Percentiles rank a stretch among this genome's conserved stretches.
phyloP scores from a whole-genome alignment of 768 basidiomycete genomes.

The Lanmaoa pseudosensibilis region DNA sequence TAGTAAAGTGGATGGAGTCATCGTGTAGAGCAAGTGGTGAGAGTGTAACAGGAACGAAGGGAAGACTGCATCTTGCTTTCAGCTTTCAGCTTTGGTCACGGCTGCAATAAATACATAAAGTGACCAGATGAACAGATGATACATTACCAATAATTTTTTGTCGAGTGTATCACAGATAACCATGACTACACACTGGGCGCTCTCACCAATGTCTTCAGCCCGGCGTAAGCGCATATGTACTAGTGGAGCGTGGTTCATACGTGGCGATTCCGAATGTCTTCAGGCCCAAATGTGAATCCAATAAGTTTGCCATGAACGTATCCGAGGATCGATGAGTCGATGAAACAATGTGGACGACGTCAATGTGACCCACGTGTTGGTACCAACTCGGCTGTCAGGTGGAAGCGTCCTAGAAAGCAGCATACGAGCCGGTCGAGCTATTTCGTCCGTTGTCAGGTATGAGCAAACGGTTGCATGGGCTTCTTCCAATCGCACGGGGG shows the following conservation, averaged over 20 bases:
- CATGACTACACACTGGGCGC: slow-evolving; percentile 13
- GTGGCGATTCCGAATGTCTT: background rate
- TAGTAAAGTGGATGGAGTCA: background rate
- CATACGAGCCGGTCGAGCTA: background rate
- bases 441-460: slow-evolving; percentile 14
- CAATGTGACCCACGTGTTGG: background rate
- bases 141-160: background rate
- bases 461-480: background rate
- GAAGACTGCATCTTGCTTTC: background rate
- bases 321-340: background rate
- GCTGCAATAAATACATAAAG: slow-evolving; percentile 2
- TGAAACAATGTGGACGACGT: background rate
- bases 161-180: slow-evolving; percentile 17
- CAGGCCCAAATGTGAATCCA: background rate
- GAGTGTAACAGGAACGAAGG: background rate
- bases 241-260: too few relatives aligned
- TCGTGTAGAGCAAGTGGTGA: background rate
- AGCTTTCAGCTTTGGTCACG: background rate
- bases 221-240: too few relatives aligned
- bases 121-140: background rate
- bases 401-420: background rate
- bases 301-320: background rate
- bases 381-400: background rate
- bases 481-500: background rate
- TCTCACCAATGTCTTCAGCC: slow-evolving; percentile 1